These are phyloP conservation scores for Jackrogersella minutella DNA, from an alignment of 495 filamentous ascomycete genomes.

Conservation along the genomic window DNA sequence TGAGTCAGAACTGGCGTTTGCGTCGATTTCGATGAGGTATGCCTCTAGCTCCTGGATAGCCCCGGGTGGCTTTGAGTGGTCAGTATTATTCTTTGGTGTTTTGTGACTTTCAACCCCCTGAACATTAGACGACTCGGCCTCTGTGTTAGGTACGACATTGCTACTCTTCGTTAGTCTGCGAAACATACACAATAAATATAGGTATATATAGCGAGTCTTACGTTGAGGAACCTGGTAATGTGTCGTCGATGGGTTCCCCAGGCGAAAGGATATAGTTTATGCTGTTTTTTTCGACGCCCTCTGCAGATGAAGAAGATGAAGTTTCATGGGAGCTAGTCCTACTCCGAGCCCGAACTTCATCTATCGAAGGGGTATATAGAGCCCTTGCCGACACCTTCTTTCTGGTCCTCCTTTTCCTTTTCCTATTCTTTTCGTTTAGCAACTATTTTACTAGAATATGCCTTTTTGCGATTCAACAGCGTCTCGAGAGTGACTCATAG, in stretches of 20 bases:
- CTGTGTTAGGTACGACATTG: not conserved
- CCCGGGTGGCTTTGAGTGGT: not conserved
- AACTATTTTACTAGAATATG: too few relatives aligned
- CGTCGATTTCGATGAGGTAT: conserved; percentile 17
- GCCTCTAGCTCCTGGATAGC: conserved; percentile 12
- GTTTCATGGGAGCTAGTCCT: not conserved
- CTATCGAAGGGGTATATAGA: too few relatives aligned
- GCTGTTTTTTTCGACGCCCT: not conserved
- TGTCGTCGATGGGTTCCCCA: not conserved
- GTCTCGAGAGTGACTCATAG: too few relatives aligned
- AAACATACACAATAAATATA: not conserved
- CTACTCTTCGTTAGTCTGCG: not conserved
- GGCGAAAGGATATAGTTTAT: not conserved
- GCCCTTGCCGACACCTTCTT: too few relatives aligned
- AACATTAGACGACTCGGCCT: not conserved
- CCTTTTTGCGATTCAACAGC: too few relatives aligned
- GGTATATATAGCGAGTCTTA: not conserved
- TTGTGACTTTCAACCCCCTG: not conserved
- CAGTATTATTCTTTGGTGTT: not conserved
- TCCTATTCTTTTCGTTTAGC: too few relatives aligned
- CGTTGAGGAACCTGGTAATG: not conserved
- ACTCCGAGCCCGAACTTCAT: too few relatives aligned
- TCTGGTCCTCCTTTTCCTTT: too few relatives aligned
- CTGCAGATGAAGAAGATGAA: not conserved
- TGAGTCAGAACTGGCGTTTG: not conserved